These are phyloP conservation scores for Amoebophrya sp. DNA, from an alignment of 169 alveolate genomes.

Conservation along the genomic window DNA sequence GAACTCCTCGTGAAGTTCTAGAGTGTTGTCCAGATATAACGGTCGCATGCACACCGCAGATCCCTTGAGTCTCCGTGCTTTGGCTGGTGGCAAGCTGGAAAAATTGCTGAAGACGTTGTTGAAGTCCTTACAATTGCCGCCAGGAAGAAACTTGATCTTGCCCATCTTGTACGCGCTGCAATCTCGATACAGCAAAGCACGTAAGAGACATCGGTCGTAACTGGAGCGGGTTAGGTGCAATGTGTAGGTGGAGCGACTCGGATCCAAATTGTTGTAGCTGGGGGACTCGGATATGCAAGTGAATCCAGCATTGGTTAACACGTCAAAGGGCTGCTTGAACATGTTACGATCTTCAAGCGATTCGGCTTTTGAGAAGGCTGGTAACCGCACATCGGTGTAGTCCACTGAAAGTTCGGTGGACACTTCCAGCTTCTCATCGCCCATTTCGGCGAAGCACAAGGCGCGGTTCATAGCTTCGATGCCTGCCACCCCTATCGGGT, in stretches of 20 bases:
- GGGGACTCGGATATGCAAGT: background rate
- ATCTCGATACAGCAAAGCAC: background rate
- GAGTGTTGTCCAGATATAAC: background rate
- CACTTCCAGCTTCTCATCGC: background rate
- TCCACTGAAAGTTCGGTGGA: background rate
- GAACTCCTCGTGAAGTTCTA: background rate
- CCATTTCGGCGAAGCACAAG: background rate
- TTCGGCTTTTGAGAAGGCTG: background rate
- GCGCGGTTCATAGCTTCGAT: background rate
- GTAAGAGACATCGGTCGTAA: background rate
- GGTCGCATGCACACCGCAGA: background rate
- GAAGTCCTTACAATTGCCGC: background rate
- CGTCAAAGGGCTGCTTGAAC: background rate
- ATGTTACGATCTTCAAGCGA: background rate
- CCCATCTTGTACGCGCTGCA: background rate
- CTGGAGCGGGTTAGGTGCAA: constrained; percentile 6
- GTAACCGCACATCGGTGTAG: background rate
- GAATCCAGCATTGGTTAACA: background rate
- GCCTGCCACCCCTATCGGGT: background rate
- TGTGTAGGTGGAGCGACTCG: background rate
- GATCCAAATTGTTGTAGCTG: background rate
- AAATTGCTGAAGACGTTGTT: background rate
- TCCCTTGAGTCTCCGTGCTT: background rate
- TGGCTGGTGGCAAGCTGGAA: background rate
- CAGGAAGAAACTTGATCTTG: background rate